phyloP scores from a whole-genome alignment of 1,284 basidiomycete genomes.

The Cutaneotrichosporon sp. region DNA sequence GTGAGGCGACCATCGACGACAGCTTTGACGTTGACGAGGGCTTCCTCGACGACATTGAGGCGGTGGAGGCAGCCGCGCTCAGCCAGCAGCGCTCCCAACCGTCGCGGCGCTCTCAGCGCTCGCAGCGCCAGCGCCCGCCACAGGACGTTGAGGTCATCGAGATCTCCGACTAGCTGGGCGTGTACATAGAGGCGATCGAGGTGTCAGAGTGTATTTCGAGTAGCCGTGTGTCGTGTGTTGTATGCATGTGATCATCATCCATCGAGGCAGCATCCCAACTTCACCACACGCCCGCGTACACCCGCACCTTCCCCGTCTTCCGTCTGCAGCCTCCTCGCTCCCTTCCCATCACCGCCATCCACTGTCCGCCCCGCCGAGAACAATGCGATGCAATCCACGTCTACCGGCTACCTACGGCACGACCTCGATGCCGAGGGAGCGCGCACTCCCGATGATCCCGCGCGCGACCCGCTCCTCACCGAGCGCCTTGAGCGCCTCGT shows the following conservation, averaged over 20 bases:
- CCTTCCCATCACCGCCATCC: background rate
- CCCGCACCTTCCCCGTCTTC: background rate
- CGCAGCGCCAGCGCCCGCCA: background rate
- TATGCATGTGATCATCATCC: background rate
- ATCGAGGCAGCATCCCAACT: too few species aligned
- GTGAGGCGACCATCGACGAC: constrained; percentile 14
- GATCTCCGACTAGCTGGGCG: constrained; percentile 13
- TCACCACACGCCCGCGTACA: background rate
- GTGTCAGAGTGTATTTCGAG: background rate
- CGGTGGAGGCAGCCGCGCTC: constrained; percentile 24
- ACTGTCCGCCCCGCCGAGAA: constrained; percentile 6
- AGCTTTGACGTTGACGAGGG: constrained; percentile 29
- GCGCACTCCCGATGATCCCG: constrained; percentile 81
- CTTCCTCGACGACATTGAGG: constrained; percentile 28
- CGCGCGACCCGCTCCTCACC: constrained; percentile 82
- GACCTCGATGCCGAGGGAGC: constrained; percentile 80
- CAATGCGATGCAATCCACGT: constrained; percentile 16
- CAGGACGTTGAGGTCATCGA: constrained; percentile 16
- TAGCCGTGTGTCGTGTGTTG: background rate
- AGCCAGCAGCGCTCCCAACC: background rate
- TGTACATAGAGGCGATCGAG: background rate
- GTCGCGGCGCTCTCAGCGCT: background rate
- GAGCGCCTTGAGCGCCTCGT: constrained; percentile 82
- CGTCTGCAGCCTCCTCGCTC: background rate
- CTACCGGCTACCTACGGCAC: too few species aligned